These are phyloP conservation scores for Polyporus arcularius DNA, from an alignment of 768 basidiomycete genomes.

Conservation along the genomic window DNA sequence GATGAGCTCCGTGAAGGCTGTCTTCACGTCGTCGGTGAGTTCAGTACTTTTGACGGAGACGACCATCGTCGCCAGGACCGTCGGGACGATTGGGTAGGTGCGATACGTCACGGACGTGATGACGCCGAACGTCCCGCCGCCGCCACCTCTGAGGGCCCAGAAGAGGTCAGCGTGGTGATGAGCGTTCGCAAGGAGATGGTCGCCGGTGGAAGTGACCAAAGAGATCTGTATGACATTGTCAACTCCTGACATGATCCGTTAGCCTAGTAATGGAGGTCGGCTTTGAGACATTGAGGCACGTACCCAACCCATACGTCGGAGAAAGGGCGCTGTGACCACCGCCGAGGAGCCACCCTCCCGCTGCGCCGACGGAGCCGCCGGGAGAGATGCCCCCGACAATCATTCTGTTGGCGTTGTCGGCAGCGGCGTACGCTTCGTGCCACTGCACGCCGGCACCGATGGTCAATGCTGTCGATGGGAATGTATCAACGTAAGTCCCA, in stretches of 20 bases:
- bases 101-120: conserved; percentile 46
- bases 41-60: conserved; percentile 1
- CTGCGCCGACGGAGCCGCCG: conserved; percentile 44
- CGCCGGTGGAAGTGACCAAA: conserved; percentile 54
- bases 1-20: conserved; percentile 33
- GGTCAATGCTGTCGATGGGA: conserved; percentile 21
- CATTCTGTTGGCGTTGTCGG: not conserved
- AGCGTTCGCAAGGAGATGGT: conserved; percentile 43
- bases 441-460: conserved; percentile 32
- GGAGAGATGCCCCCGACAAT: not conserved
- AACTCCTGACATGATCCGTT: conserved; percentile 17
- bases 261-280: not conserved
- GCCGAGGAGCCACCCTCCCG: conserved; percentile 46
- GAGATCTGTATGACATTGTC: conserved; percentile 41
- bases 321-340: conserved; percentile 34
- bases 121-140: conserved; percentile 37
- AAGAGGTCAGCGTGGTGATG: conserved; percentile 51
- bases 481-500: conserved; percentile 18
- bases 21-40: not conserved
- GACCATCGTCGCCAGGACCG: conserved; percentile 29
- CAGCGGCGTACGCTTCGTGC: conserved; percentile 6
- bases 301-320: conserved; percentile 32
- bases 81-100: conserved; percentile 40
- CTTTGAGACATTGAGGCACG: conserved; percentile 12
- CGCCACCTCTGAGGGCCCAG: conserved; percentile 51